Evolutionary conservation across 495 filamentous ascomycete species (phyloP).

Genomic region (Podospora conica): DNA sequence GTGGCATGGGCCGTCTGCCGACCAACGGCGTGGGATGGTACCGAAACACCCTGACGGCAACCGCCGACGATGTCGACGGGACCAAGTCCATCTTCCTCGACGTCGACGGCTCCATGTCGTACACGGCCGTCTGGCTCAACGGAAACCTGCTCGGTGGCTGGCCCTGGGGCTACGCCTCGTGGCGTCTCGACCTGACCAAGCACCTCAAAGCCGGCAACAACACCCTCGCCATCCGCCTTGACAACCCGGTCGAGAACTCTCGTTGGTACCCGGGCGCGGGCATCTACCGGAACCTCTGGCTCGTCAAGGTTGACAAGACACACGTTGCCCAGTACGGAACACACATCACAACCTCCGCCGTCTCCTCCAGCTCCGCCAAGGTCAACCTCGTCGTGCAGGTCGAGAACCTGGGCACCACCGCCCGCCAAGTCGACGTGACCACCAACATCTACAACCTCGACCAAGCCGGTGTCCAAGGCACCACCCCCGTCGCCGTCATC

Average conservation of each 20-base stretch:
- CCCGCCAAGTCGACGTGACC: constrained; percentile 22
- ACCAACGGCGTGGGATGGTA: constrained; percentile 46
- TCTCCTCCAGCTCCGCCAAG: constrained; percentile 34
- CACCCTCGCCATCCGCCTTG: constrained; percentile 41
- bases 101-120: constrained; percentile 46
- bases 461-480: constrained; percentile 13
- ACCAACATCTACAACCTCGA: constrained; percentile 27
- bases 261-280: constrained; percentile 48
- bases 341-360: constrained; percentile 34
- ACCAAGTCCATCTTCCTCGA: constrained; percentile 40
- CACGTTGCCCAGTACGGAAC: constrained; percentile 44
- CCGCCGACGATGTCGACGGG: constrained; percentile 15
- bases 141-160: constrained; percentile 43
- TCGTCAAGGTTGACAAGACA: constrained; percentile 34
- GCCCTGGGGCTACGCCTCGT: constrained; percentile 47
- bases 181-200: constrained; percentile 43
- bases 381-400: constrained; percentile 35
- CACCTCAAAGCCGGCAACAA: constrained; percentile 37
- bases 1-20: constrained; percentile 53
- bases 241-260: constrained; percentile 39
- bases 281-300: constrained; percentile 48
- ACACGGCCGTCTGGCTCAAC: constrained; percentile 44
- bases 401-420: constrained; percentile 30
- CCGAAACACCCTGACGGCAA: constrained; percentile 33
- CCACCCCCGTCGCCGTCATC: constrained; percentile 23